Evolutionary conservation across 1,284 basidiomycete genomes (phyloP).

Genomic region (Trichosporon ovoides): DNA sequence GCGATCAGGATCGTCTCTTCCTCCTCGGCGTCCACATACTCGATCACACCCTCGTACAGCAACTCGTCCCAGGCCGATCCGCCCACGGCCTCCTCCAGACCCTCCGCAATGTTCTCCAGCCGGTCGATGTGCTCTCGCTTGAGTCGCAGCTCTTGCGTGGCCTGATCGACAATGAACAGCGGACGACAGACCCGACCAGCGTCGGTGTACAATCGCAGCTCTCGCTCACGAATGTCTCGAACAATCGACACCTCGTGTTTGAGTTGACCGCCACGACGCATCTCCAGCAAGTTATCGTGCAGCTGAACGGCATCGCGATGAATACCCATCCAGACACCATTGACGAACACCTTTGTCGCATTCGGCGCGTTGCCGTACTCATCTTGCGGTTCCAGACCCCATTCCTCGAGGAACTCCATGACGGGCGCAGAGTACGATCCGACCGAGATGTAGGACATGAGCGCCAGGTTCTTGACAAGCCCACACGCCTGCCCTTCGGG

Average conservation of each 20-base stretch:
- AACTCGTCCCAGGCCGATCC: conserved; percentile 79
- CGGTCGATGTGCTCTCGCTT: conserved; percentile 75
- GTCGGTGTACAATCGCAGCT: conserved; percentile 91
- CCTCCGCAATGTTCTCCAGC: conserved; percentile 46
- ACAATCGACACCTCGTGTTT: conserved; percentile 94
- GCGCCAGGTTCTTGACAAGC: conserved; percentile 94
- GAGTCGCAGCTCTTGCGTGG: conserved; percentile 64
- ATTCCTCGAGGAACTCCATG: conserved; percentile 97
- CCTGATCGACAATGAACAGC: conserved; percentile 92
- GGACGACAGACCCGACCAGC: conserved; percentile 94
- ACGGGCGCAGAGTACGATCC: conserved; percentile 94
- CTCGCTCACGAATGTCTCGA: conserved; percentile 92
- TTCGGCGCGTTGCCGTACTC: conserved; percentile 80
- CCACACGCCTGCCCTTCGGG: conserved; percentile 99
- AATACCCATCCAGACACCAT: conserved; percentile 99
- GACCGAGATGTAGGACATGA: conserved; percentile 98
- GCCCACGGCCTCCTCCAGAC: conserved; percentile 53
- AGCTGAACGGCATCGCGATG: conserved; percentile 90
- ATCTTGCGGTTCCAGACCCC: conserved; percentile 88
- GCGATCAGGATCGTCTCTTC: conserved; percentile 99
- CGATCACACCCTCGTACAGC: conserved; percentile 81
- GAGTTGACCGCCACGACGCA: conserved; percentile 92
- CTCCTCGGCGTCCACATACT: conserved; percentile 95
- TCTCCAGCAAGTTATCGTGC: conserved; percentile 85
- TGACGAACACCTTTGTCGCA: conserved; percentile 97